Conservation (phyloP, 371 early-diverging fungal species). For the Mortierella sp. region DNA sequence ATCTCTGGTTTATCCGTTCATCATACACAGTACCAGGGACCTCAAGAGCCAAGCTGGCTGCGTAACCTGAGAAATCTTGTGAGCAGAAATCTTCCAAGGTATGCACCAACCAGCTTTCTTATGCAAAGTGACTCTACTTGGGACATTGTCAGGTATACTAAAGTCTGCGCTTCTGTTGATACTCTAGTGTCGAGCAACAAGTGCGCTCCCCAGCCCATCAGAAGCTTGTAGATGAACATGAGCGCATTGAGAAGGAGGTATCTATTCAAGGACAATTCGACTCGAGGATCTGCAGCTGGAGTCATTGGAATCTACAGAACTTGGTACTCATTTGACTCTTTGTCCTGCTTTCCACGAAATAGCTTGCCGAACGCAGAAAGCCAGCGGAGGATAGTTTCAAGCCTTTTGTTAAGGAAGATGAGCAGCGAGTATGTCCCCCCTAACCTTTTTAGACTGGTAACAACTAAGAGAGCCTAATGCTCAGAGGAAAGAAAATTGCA, state of each 20-base stretch:
- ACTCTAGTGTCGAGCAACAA: conserved; percentile 26
- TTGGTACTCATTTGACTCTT: background rate
- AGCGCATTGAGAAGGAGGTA: conserved; percentile 46
- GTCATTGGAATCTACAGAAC: background rate
- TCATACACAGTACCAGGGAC: conserved; percentile 21
- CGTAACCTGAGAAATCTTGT: conserved; percentile 37
- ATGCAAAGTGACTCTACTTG: too few relatives aligned
- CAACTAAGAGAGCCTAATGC: background rate
- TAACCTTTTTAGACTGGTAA: background rate
- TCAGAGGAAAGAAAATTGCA: background rate
- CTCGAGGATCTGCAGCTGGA: too few relatives aligned
- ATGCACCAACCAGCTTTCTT: background rate
- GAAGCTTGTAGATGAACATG: conserved; percentile 27
- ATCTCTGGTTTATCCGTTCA: background rate
- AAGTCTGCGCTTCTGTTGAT: background rate
- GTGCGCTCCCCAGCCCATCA: conserved; percentile 18
- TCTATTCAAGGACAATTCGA: too few relatives aligned
- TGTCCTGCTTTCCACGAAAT: background rate
- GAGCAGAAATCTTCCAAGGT: conserved; percentile 44
- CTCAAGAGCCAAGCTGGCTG: conserved; percentile 39
- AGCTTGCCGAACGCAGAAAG: conserved; percentile 23
- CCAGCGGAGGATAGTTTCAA: conserved; percentile 30
- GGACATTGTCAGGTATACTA: background rate
- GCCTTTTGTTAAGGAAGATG: conserved; percentile 54
- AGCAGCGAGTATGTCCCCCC: conserved; percentile 35